Conservation (phyloP, 2,329 filamentous ascomycete species). For the Fusarium nanum region DNA sequence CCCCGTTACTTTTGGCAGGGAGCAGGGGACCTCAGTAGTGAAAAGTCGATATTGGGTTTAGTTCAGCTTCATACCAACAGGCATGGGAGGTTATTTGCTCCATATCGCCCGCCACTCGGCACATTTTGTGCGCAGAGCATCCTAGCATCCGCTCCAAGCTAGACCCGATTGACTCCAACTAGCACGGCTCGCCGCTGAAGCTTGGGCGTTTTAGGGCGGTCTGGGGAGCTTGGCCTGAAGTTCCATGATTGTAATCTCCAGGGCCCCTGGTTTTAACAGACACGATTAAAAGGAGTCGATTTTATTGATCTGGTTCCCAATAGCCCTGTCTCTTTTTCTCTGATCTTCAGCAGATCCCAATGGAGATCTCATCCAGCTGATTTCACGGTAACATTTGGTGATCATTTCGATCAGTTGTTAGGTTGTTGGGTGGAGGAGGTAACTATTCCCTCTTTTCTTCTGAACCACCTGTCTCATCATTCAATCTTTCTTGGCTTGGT, state of each 20-base stretch:
- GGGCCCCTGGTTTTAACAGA: slow-evolving; percentile 25
- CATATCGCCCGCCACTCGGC: slow-evolving; percentile 43
- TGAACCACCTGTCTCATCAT: slow-evolving; percentile 21
- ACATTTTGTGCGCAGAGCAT: slow-evolving; percentile 35
- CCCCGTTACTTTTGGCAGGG: slow-evolving; percentile 9
- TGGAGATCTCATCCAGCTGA: slow-evolving; percentile 2
- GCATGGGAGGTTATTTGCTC: slow-evolving; percentile 31
- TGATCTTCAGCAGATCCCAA: slow-evolving; percentile 35
- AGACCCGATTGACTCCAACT: slow-evolving; percentile 30
- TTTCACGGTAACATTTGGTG: not conserved
- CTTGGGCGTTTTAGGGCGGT: slow-evolving; percentile 28
- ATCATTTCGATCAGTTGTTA: not conserved
- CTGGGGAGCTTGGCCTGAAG: slow-evolving; percentile 17
- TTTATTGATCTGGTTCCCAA: slow-evolving; percentile 15
- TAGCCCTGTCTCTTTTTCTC: slow-evolving; percentile 1
- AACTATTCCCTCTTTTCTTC: slow-evolving; percentile 1
- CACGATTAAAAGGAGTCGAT: slow-evolving; percentile 35
- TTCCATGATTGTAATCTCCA: slow-evolving; percentile 34
- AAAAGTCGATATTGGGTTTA: slow-evolving; percentile 42
- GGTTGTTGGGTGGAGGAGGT: slow-evolving; percentile 13
- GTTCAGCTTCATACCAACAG: slow-evolving; percentile 28
- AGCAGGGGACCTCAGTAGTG: slow-evolving; percentile 32
- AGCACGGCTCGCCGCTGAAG: slow-evolving; percentile 30
- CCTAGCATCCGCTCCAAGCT: slow-evolving; percentile 23
- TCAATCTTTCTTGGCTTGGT: slow-evolving; percentile 29